A percentile compares a stretch with the other conserved stretches of the same genome.
phyloP scores from a whole-genome alignment of 2,329 filamentous ascomycete species.

The Tolypocladium amazonense region DNA sequence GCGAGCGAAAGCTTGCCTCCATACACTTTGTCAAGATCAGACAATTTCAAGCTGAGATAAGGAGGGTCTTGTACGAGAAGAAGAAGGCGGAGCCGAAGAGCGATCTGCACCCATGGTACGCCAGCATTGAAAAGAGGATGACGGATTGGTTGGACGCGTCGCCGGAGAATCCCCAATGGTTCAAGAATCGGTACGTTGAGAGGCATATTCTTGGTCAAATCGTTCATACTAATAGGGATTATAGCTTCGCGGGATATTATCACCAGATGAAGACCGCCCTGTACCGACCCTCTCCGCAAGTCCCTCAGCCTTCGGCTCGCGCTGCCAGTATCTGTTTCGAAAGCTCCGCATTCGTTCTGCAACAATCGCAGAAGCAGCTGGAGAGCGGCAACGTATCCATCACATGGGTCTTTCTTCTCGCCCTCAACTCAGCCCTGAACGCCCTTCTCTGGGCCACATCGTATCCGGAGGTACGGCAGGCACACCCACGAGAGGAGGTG shows the following conservation, averaged over 20 bases:
- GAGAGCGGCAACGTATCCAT: slow-evolving; percentile 67
- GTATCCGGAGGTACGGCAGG: slow-evolving; percentile 69
- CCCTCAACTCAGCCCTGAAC: slow-evolving; percentile 85
- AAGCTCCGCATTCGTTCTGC: slow-evolving; percentile 71
- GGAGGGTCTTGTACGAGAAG: slow-evolving; percentile 74
- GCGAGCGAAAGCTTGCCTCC: slow-evolving; percentile 75
- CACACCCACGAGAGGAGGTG: slow-evolving; percentile 64
- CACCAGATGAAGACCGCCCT: slow-evolving; percentile 85
- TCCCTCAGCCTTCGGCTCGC: slow-evolving; percentile 70
- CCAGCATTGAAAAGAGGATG: slow-evolving; percentile 67
- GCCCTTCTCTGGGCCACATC: slow-evolving; percentile 87
- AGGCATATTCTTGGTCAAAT: neutral
- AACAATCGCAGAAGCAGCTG: slow-evolving; percentile 71
- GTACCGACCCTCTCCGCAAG: slow-evolving; percentile 83
- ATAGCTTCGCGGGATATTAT: slow-evolving; percentile 56
- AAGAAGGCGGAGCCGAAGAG: slow-evolving; percentile 66
- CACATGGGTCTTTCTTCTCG: slow-evolving; percentile 87
- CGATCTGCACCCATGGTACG: slow-evolving; percentile 81
- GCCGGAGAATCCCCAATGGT: slow-evolving; percentile 61
- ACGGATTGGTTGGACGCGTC: slow-evolving; percentile 68
- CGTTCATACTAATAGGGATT: neutral
- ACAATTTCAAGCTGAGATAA: slow-evolving; percentile 76
- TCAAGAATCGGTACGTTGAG: slow-evolving; percentile 63
- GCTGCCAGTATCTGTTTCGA: slow-evolving; percentile 77
- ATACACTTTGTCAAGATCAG: slow-evolving; percentile 94